phyloP scores from a whole-genome alignment of 1,139 yeast species.

The Saccharomyces hybrid region DNA sequence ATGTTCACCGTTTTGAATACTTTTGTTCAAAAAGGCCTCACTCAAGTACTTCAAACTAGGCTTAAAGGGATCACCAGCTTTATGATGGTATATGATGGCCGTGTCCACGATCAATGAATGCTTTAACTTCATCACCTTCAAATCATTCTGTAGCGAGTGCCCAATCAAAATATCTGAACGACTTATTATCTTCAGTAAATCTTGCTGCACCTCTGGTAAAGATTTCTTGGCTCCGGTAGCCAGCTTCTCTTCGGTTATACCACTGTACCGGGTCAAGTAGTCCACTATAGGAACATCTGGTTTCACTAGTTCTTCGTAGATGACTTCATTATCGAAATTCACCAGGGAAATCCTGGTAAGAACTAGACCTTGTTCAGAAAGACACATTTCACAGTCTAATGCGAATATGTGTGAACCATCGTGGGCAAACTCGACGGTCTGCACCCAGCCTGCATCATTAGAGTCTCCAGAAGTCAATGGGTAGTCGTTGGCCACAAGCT shows the following conservation, averaged over 20 bases:
- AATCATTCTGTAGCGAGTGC: conserved; percentile 65
- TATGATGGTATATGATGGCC: conserved; percentile 58
- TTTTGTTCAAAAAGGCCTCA: conserved; percentile 43
- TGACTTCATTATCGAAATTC: conserved; percentile 50
- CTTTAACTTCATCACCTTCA: conserved; percentile 49
- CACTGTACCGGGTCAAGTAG: conserved; percentile 77
- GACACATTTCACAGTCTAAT: conserved; percentile 90
- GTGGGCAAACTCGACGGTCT: conserved; percentile 46
- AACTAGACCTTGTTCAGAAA: conserved; percentile 52
- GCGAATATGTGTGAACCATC: conserved; percentile 63
- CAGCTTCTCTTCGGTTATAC: conserved; percentile 68
- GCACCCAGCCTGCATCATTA: conserved; percentile 42
- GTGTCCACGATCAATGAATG: conserved; percentile 69
- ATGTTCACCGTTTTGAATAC: conserved; percentile 72
- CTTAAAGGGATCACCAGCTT: conserved; percentile 69
- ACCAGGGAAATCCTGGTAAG: conserved; percentile 73
- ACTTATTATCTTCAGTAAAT: conserved; percentile 41
- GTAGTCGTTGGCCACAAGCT: conserved; percentile 44
- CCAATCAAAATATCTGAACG: conserved; percentile 56
- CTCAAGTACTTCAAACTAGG: conserved; percentile 71
- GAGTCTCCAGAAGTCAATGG: conserved; percentile 46
- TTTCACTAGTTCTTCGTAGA: conserved; percentile 68
- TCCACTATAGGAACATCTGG: conserved; percentile 70
- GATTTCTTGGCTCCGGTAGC: conserved; percentile 52
- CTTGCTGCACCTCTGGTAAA: conserved; percentile 56